Evolutionary conservation across 495 filamentous ascomycete species (phyloP).

Genomic region (Hypomontagnella submonticulosa): DNA sequence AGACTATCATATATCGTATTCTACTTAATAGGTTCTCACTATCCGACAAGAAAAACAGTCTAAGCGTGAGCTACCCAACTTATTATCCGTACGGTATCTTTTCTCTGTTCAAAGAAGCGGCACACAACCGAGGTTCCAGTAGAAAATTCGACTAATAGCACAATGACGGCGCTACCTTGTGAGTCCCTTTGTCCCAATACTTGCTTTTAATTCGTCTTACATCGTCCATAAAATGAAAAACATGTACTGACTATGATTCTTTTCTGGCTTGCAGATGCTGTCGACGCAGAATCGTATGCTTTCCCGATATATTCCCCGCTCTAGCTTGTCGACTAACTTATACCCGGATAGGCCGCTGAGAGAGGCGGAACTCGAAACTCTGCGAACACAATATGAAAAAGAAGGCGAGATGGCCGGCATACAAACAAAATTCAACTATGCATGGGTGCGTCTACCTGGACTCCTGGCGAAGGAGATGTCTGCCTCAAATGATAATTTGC

Average conservation of each 20-base stretch:
- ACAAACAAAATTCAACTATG: conserved; percentile 99
- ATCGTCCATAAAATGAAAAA: not conserved
- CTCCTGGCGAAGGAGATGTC: not conserved
- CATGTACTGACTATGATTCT: conserved; percentile 29
- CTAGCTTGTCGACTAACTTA: conserved; percentile 13
- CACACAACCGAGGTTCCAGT: conserved; percentile 2
- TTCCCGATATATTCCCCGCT: not conserved
- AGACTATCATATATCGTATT: conserved; percentile 45
- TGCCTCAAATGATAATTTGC: conserved; percentile 4
- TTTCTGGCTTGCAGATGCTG: conserved; percentile 74
- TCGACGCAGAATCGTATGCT: conserved; percentile 91
- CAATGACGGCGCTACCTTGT: conserved; percentile 80
- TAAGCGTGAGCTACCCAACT: conserved; percentile 1
- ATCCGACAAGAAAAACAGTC: conserved; percentile 7
- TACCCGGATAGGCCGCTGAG: conserved; percentile 76
- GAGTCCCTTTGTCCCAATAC: conserved; percentile 50
- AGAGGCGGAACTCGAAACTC: conserved; percentile 86
- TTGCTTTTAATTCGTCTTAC: not conserved
- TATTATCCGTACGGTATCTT: conserved; percentile 1
- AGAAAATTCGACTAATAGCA: conserved; percentile 19
- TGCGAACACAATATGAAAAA: conserved; percentile 93
- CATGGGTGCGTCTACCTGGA: conserved; percentile 75
- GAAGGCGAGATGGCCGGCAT: conserved; percentile 96
- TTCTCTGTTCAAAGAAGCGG: not conserved
- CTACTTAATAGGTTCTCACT: conserved; percentile 48